Evolutionary conservation across 108 stramenopile genomes (phyloP).

Genomic region (Nitzschia sp.): DNA sequence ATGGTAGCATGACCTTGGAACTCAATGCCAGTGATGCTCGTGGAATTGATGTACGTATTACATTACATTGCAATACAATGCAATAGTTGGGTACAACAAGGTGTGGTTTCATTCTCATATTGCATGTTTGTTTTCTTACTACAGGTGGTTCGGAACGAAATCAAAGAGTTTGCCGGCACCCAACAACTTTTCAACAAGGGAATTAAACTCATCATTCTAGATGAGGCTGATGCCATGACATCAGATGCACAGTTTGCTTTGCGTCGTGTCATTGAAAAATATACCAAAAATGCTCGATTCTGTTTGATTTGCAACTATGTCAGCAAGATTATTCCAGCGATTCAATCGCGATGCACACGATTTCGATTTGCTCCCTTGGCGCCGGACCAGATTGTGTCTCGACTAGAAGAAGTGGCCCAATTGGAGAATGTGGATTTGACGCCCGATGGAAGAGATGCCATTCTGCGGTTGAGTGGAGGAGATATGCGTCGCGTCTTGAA

Average conservation of each 20-base stretch:
- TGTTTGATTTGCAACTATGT: slow-evolving; percentile 97
- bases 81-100: no score
- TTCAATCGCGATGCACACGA: slow-evolving; percentile 91
- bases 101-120: no score
- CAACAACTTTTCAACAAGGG: slow-evolving; percentile 83
- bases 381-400: slow-evolving; percentile 69
- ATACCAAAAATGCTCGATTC: slow-evolving; percentile 90
- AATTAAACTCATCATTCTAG: slow-evolving; percentile 89
- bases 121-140: slow-evolving; percentile 7
- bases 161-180: slow-evolving; percentile 94
- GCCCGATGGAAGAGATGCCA: slow-evolving; percentile 70
- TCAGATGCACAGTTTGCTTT: slow-evolving; percentile 91
- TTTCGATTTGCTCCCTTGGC: slow-evolving; percentile 93
- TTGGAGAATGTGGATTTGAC: slow-evolving; percentile 61
- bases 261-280: slow-evolving; percentile 89
- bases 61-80: no score
- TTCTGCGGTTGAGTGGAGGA: slow-evolving; percentile 75
- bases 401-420: slow-evolving; percentile 74
- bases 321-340: slow-evolving; percentile 93
- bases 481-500: slow-evolving; percentile 93
- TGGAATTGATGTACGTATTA: slow-evolving; percentile 66
- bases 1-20: slow-evolving; percentile 89
- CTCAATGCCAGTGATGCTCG: slow-evolving; percentile 85
- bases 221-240: slow-evolving; percentile 96
- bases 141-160: slow-evolving; percentile 85